A percentile compares a stretch with the other conserved stretches of the same genome.
Evolutionary conservation across 768 basidiomycete species (phyloP).

Genomic region (Chlorophyllum brunneum): DNA sequence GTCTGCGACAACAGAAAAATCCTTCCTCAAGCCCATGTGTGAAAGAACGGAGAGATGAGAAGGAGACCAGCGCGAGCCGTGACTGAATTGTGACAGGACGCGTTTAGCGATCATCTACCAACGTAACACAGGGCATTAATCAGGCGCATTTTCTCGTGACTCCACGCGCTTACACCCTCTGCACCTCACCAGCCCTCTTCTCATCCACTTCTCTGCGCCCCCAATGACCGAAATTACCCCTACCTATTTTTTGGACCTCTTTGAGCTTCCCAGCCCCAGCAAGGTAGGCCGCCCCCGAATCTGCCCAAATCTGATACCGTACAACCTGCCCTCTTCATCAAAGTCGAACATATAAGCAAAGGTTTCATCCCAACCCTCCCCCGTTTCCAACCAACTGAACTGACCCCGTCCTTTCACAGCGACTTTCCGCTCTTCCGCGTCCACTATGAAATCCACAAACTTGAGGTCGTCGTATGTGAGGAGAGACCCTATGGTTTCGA

Average conservation of each 20-base stretch:
- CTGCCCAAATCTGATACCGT: conserved; percentile 65
- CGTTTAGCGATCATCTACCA: conserved; percentile 1
- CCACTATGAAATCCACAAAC: conserved; percentile 55
- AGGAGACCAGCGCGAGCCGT: neutral
- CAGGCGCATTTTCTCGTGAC: conserved; percentile 11
- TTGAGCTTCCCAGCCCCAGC: conserved; percentile 47
- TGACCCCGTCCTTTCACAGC: conserved; percentile 48
- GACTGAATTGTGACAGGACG: conserved; percentile 11
- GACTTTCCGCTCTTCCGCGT: conserved; percentile 46
- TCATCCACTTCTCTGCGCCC: neutral
- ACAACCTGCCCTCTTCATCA: conserved; percentile 52
- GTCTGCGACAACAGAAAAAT: conserved; percentile 34
- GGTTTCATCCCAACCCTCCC: conserved; percentile 56
- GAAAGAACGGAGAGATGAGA: conserved; percentile 10
- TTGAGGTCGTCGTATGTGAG: conserved; percentile 48
- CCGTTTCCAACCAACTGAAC: conserved; percentile 54
- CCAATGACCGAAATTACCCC: too few species aligned
- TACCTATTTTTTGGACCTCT: conserved; percentile 15
- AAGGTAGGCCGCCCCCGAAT: conserved; percentile 61
- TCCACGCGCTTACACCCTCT: conserved; percentile 1
- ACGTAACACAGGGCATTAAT: conserved; percentile 3
- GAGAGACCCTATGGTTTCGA: conserved; percentile 39
- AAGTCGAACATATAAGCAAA: conserved; percentile 61
- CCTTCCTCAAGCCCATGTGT: conserved; percentile 34
- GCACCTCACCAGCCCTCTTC: neutral